Base-by-base conservation (phyloP, 1,284 basidiomycete genomes). In the Austropuccinia psidii region DNA sequence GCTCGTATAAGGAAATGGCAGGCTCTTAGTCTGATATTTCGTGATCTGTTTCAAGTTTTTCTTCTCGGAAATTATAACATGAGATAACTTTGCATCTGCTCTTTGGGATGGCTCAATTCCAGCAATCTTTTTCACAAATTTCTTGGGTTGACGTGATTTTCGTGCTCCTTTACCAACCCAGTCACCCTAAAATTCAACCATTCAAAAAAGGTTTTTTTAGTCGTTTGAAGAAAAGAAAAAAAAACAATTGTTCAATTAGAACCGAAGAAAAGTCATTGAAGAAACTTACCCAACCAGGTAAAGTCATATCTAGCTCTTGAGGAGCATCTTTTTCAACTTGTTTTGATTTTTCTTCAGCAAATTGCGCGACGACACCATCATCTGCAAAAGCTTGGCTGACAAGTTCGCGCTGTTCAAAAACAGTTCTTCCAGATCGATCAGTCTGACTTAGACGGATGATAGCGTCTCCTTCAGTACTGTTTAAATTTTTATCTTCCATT, bases 381-480 rank as follows among this genome's bases (percentile, higher is more conserved):
- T 91, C 92, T 0, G 95, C 95, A 83, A 98, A 98, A 0, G 95
- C 96, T 75, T 89, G 87, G 0, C 93, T 90, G 8, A 98, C 93
- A 4, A 98, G 84, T 76, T 96, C 90, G 29, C 90, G 85, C 80
- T 96, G 93, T 79, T 89, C 84, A 80, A 93, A 90, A 0, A 89
- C 88, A 60, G 84, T 84, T 1, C 85, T 78, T n/a, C 82, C 82
- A 55, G 81, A 83, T 52, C 76, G 79, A 84, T 58, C 80, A 70
- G 75, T 11, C 74, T 64, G 35, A 76, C 81, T 77, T 85, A 84
- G 6, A 81, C 82, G 68, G 21, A 70, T 70, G 27, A 70, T 60
- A 39, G 68, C 54, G 45, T 70, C 68, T 2, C 37, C 68, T 21
- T 35, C 68, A 49, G 19, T 27, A 17, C 31, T 47, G 13, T 52